These are phyloP conservation scores for Porpolomopsis calyptriformis DNA, from an alignment of 768 basidiomycete species.

Conservation along the genomic window DNA sequence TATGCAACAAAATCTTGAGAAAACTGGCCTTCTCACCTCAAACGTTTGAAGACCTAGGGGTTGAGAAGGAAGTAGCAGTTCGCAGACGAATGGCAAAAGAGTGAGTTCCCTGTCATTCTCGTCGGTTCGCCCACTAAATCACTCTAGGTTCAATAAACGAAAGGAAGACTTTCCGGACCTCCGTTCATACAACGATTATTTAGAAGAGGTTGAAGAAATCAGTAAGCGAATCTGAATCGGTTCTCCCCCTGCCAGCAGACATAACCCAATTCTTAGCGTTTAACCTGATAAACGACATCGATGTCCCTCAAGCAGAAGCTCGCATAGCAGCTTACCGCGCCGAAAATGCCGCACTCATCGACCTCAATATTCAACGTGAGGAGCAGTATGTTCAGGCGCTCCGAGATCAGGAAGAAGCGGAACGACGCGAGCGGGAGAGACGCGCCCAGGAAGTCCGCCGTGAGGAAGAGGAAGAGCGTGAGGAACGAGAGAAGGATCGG, in stretches of 20 bases:
- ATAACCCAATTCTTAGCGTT: conserved; percentile 47
- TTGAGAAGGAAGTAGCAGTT: conserved; percentile 91
- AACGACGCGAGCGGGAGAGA: conserved; percentile 57
- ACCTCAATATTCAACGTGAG: conserved; percentile 74
- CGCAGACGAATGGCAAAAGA: conserved; percentile 82
- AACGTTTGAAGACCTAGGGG: conserved; percentile 84
- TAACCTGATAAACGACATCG: conserved; percentile 87
- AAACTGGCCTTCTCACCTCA: conserved; percentile 94
- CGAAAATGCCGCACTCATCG: conserved; percentile 75
- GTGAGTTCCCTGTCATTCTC: conserved; percentile 32
- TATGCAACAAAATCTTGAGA: conserved; percentile 76
- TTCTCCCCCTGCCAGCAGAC: conserved; percentile 5
- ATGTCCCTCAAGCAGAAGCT: conserved; percentile 70
- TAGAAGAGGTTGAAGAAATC: conserved; percentile 93
- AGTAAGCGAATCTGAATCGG: conserved; percentile 20
- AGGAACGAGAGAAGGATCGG: conserved; percentile 61
- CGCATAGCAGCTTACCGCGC: conserved; percentile 68
- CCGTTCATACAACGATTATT: conserved; percentile 83
- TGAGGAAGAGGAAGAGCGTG: conserved; percentile 66
- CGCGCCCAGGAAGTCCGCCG: conserved; percentile 56
- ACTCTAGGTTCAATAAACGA: conserved; percentile 87
- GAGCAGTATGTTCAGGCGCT: conserved; percentile 64
- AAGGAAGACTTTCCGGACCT: conserved; percentile 79
- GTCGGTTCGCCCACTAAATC: conserved; percentile 2
- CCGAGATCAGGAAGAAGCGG: conserved; percentile 73